phyloP scores from a whole-genome alignment of 352 stramenopile genomes.

The Phytophthora capsici region DNA sequence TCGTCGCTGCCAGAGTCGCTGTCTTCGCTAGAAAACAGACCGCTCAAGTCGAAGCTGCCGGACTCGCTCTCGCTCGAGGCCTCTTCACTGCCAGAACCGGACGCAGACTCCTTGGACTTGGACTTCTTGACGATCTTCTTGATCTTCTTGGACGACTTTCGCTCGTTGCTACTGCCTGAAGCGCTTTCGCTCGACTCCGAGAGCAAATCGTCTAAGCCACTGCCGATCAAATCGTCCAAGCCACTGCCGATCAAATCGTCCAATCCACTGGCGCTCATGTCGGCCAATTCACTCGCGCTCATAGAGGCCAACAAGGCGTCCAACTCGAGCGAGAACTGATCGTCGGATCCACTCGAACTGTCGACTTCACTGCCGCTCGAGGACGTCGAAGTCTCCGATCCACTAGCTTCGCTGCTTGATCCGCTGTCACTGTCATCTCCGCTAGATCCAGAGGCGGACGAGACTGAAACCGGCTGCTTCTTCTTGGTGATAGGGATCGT shows the following conservation, averaged over 20 bases:
- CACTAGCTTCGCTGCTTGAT: constrained; percentile 4
- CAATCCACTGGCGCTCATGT: background rate
- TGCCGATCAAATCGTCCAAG: background rate
- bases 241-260: background rate
- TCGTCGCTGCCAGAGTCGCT: constrained; percentile 7
- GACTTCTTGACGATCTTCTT: background rate
- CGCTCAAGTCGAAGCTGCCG: background rate
- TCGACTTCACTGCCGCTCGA: background rate
- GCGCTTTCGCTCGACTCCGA: background rate
- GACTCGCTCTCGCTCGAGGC: background rate
- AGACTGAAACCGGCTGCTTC: background rate
- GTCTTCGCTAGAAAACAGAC: background rate
- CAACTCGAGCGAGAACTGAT: background rate
- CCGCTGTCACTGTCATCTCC: background rate
- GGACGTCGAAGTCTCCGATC: background rate
- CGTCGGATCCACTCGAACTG: constrained; percentile 1
- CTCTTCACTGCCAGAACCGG: background rate
- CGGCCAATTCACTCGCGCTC: background rate
- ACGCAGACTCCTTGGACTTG: background rate
- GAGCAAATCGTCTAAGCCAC: background rate
- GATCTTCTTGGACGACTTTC: no score
- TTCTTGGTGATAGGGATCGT: background rate
- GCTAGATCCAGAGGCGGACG: background rate
- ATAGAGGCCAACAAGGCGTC: background rate
- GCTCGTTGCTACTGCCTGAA: background rate